Conservation (phyloP, 2,329 filamentous ascomycete genomes). For the Verticillium klebahnii region DNA sequence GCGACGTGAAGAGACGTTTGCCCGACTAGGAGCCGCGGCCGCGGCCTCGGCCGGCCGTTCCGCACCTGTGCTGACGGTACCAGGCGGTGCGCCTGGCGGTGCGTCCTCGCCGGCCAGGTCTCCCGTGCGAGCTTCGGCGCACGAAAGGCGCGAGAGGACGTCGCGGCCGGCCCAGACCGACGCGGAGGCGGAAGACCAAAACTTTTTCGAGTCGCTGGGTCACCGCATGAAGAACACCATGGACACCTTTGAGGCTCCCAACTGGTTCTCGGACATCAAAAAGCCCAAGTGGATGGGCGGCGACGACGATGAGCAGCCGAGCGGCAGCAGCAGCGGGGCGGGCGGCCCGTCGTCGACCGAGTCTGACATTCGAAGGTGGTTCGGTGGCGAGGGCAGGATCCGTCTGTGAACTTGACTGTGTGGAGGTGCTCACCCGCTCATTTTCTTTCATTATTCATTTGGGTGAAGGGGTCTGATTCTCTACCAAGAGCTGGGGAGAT, state of each 20-base stretch:
- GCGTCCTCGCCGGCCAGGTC: conserved; percentile 32
- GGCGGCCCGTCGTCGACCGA: conserved; percentile 4
- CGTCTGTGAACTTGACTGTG: conserved; percentile 5
- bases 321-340: conserved; percentile 18
- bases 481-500: conserved; percentile 16
- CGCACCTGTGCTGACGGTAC: conserved; percentile 44
- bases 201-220: conserved; percentile 77
- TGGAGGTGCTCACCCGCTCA: background rate
- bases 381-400: conserved; percentile 40
- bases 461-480: conserved; percentile 6
- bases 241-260: conserved; percentile 74
- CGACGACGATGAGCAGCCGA: conserved; percentile 34
- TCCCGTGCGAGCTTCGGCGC: conserved; percentile 37
- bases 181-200: conserved; percentile 66
- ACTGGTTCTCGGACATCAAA: conserved; percentile 77
- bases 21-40: conserved; percentile 6
- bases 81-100: conserved; percentile 28
- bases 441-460: conserved; percentile 4
- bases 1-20: conserved; percentile 39
- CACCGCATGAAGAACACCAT: conserved; percentile 90
- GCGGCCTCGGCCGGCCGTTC: conserved; percentile 21
- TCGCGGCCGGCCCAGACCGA: conserved; percentile 24
- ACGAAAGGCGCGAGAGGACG: conserved; percentile 19
- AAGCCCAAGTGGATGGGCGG: conserved; percentile 78
- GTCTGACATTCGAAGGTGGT: conserved; percentile 53